These are phyloP conservation scores for Globisporangium irregulare DNA, from an alignment of 352 stramenopile species.

Conservation along the genomic window DNA sequence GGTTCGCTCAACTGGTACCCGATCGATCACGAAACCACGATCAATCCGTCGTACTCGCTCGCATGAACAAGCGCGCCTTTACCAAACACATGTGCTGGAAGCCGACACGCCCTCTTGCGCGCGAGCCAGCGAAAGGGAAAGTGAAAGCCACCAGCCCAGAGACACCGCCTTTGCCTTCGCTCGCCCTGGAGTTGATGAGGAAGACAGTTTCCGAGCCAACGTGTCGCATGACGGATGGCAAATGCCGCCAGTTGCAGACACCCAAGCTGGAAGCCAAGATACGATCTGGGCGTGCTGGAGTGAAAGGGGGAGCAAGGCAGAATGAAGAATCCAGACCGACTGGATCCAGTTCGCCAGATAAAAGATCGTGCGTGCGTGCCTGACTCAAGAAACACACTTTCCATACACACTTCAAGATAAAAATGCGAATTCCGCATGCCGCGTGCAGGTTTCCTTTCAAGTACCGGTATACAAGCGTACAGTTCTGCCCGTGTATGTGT, in stretches of 20 bases:
- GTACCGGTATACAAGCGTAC: too few relatives aligned
- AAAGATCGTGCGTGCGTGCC: too few relatives aligned
- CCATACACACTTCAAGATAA: too few relatives aligned
- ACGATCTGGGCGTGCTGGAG: too few relatives aligned
- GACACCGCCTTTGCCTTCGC: background rate
- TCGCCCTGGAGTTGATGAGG: background rate
- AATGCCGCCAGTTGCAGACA: background rate
- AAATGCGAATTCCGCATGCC: too few relatives aligned
- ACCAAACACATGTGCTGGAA: background rate
- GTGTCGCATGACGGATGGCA: background rate
- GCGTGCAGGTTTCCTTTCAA: too few relatives aligned
- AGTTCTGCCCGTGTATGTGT: too few relatives aligned
- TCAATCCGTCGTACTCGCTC: constrained; percentile 8
- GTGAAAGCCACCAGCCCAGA: background rate
- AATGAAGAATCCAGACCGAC: too few relatives aligned
- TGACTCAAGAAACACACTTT: too few relatives aligned
- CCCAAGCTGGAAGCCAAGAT: too few relatives aligned
- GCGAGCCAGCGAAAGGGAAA: background rate
- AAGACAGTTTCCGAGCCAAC: background rate
- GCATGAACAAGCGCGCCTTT: background rate
- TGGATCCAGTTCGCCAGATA: too few relatives aligned
- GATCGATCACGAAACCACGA: background rate
- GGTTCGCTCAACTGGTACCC: constrained; percentile 10
- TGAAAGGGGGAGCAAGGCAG: too few relatives aligned
- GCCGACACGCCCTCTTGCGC: background rate